These are phyloP conservation scores for Penicillium sp. DNA, from an alignment of 2,329 filamentous ascomycete genomes.

Conservation along the genomic window DNA sequence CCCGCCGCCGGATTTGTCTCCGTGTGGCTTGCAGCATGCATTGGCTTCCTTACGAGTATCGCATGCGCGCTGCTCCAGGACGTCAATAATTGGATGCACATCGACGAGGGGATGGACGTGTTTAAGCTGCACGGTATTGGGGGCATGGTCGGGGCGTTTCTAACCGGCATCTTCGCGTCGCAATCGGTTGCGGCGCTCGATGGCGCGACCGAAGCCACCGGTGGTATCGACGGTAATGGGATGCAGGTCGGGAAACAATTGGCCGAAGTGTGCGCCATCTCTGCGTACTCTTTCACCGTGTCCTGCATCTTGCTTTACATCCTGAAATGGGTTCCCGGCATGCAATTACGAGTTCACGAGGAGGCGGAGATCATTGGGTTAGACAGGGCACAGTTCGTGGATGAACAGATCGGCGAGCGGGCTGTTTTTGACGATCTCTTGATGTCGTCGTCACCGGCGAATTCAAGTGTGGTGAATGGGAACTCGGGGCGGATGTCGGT, in stretches of 20 bases:
- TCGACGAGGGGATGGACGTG: conserved; percentile 60
- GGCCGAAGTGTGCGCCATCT: conserved; percentile 56
- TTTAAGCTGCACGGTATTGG: conserved; percentile 61
- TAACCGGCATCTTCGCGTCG: conserved; percentile 58
- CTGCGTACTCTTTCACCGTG: conserved; percentile 53
- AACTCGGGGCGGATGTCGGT: not conserved
- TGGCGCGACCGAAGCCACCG: conserved; percentile 45
- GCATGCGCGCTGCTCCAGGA: conserved; percentile 52
- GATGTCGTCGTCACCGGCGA: conserved; percentile 9
- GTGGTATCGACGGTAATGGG: conserved; percentile 56
- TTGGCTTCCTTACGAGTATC: conserved; percentile 56
- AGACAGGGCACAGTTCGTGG: conserved; percentile 56
- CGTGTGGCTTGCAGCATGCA: conserved; percentile 54
- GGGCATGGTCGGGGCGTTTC: conserved; percentile 57
- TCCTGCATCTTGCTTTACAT: conserved; percentile 52
- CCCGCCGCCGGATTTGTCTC: conserved; percentile 56
- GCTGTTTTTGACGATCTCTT: conserved; percentile 32
- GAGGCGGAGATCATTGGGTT: conserved; percentile 57
- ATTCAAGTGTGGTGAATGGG: conserved; percentile 13
- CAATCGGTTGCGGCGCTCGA: conserved; percentile 46
- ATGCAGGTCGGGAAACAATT: conserved; percentile 57
- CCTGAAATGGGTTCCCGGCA: conserved; percentile 55
- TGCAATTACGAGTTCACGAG: conserved; percentile 55
- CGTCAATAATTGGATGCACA: conserved; percentile 54
- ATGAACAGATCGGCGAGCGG: conserved; percentile 58